Base-by-base conservation (phyloP, 208 protist genomes). In the Leishmania tarentolae region DNA sequence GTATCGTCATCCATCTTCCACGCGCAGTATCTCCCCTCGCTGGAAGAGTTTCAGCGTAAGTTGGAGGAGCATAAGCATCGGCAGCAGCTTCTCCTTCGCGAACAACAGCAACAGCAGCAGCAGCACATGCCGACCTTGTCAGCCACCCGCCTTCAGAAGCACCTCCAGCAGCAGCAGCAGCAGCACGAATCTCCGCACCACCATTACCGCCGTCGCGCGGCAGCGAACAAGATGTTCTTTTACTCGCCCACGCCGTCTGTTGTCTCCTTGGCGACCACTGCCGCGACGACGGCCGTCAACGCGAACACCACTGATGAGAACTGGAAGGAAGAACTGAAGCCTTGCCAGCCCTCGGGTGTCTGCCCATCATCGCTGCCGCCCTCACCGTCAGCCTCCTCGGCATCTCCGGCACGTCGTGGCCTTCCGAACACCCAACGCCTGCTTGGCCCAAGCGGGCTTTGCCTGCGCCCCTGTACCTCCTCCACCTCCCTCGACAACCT, bases 41-140 rank as follows among this genome's bases (percentile, higher is more conserved):
- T 90, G 15, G 78, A 87, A n/a, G 86, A 90, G 78, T 81, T 83
- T 35, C 80, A 90, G 71, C 77, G 73, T 1, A 9, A 89, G 31
- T 37, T 80, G 50, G 75, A 81, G 35, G 78, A 63, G 57, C 78
- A 80, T 52, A 76, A 82, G 53, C 78, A 84, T 7, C 84, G 46
- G 59, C 70, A 74, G 21, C 80, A 80, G 56, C 56, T 61, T 31
- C 56, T 61, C 24, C 73, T 57, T 66, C 80, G 76, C 37, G 81
- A 88, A 50, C 75, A 85, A 63, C 81, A 78, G 63, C 75, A 77
- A 66, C 76, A 88, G 69, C 57, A 63, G 56, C 76, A 85, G 42
- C 46, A 76, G 42, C 56, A 69, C 44, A 31, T 37, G 13, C 42
- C 74, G 24, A 57, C 57, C 57, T 61, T 80, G 47, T 86, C 83